Evolutionary conservation across 371 early-diverging fungal species (phyloP), one percentile per base, ranked within the genome.

Genomic region (Mucor lusitanicus): DNA sequence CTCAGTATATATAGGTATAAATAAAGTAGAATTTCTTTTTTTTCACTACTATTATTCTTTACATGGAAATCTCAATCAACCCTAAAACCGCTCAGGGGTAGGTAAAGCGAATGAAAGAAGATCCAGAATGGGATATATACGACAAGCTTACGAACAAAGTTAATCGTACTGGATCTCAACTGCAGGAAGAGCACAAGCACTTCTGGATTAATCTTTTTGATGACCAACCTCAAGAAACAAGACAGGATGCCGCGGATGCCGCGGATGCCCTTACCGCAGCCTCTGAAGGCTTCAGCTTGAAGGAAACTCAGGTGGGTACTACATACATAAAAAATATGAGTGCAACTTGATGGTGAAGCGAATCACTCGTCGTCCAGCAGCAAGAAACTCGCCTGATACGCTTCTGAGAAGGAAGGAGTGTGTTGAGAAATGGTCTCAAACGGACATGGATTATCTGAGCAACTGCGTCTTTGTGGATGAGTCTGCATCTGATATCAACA

Each of bases 401-500:
- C 35, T 56, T 39, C 28, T 48, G 30, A 56, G 30, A 28, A 48
- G 58, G 9, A 50, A 57, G n/a, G 35, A 48, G n/a, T 65, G 65
- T 62, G 28, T 44, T 13, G 25, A 63, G 6, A 54, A 50, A 68
- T 64, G 55, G 56, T 54, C 7, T 3, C 58, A 59, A 19, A 46
- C 54, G 11, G 67, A 71, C 59, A 65, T 71, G 59, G 46, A 63
- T 19, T 66, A 63, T 23, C 44, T 67, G 13, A 21, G 62, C 23
- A 63, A 71, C 23, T 66, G 59, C 37, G 71, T 59, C 25, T 67
- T 71, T 61, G 62, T 71, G 44, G 72, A 71, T 50, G 72, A 57
- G 64, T 61, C 64, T 46, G 64, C 64, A 23, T 66, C 63, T 28
- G 56, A 63, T 55, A 71, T 71, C 53, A 65, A 70, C 25, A 70